Evolutionary conservation across 495 filamentous ascomycete species (phyloP).

Genomic region (Penicillium dipodomyicola): DNA sequence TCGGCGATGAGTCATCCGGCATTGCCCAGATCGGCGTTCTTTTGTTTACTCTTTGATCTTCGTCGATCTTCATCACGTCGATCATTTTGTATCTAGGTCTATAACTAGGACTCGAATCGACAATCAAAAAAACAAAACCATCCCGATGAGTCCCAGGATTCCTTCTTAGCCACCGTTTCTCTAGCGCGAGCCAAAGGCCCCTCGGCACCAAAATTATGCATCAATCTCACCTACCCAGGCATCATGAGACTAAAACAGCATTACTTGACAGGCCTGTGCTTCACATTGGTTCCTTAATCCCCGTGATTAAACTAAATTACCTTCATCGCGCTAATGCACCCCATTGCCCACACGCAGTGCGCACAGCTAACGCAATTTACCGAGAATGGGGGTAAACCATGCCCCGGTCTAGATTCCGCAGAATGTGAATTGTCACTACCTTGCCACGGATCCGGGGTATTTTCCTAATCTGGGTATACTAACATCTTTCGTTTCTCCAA

Average conservation of each 20-base stretch:
- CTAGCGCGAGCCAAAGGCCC: background rate
- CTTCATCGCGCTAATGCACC: conserved; percentile 5
- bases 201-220: background rate
- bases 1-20: conserved; percentile 11
- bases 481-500: background rate
- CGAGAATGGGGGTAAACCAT: conserved; percentile 3
- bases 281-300: background rate
- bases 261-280: background rate
- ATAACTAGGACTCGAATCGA: background rate
- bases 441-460: conserved; percentile 18
- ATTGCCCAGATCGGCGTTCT: background rate
- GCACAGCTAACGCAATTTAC: conserved; percentile 12
- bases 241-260: background rate
- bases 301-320: background rate
- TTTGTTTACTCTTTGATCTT: background rate
- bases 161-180: background rate
- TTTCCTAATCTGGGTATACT: conserved; percentile 6
- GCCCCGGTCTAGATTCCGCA: conserved; percentile 9
- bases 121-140: background rate
- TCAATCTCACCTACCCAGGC: background rate
- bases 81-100: too few relatives aligned
- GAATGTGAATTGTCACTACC: conserved; percentile 12
- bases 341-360: background rate
- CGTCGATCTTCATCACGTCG: too few relatives aligned
- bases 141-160: background rate